A percentile compares a stretch with the other conserved stretches of the same genome.
phyloP scores from a whole-genome alignment of 192 early-diverging fungal species.

The Lunasporangiospora selenospora region DNA sequence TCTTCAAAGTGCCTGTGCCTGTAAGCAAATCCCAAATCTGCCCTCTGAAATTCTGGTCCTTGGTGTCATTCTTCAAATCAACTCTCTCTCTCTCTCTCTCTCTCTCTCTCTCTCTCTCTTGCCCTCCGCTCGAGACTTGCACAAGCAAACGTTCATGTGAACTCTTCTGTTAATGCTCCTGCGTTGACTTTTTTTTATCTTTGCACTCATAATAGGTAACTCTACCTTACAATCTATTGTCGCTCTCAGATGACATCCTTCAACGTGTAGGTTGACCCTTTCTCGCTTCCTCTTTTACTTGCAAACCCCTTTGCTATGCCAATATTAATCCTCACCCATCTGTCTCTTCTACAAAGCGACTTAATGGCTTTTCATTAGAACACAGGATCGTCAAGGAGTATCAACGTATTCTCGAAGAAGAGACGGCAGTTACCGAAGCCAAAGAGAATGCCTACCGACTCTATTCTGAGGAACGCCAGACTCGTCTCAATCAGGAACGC shows the following conservation, averaged over 20 bases:
- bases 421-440: conserved; percentile 34
- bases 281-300: neutral
- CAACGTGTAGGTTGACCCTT: conserved; percentile 17
- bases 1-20: conserved; percentile 27
- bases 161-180: too few species aligned
- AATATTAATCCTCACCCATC: neutral
- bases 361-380: conserved; percentile 64
- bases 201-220: conserved; percentile 42
- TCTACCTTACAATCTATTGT: conserved; percentile 32
- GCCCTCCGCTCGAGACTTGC: too few species aligned
- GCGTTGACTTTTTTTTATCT: too few species aligned
- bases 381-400: conserved; percentile 54
- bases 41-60: too few species aligned
- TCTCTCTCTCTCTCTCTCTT: neutral
- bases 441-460: conserved; percentile 36
- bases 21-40: conserved; percentile 26
- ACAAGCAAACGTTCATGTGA: too few species aligned
- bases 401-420: conserved; percentile 40
- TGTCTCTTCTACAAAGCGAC: conserved; percentile 25
- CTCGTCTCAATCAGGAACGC: conserved; percentile 55
- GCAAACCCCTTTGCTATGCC: neutral
- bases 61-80: neutral
- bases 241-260: conserved; percentile 23
- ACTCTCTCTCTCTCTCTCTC: neutral
- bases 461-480: conserved; percentile 51